Base-by-base conservation (phyloP, 2,329 filamentous ascomycete genomes). In the Hymenoscyphus occultus region DNA sequence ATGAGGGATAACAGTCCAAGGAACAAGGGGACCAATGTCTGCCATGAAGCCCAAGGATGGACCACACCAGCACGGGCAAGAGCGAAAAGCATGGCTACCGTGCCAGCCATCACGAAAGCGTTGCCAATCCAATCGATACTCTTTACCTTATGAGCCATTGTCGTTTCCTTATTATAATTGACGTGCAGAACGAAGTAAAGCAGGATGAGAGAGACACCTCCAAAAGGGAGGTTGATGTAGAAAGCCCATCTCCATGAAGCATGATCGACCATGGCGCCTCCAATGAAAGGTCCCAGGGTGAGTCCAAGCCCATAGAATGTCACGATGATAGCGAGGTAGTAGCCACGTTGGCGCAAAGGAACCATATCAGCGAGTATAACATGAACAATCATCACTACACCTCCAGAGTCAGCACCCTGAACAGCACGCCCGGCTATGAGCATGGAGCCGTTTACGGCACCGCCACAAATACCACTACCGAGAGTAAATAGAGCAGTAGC, bases 401-500 rank as follows among this genome's bases (percentile, higher is more conserved):
- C 61, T 13, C 61, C 61, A 13, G 13, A 16, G 5, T 54, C 61
- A n/a, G 16, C 54, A 45, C 59, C 63, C 87, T 84, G 1, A 87
- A 58, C 73, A 0, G 79, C 79, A 0, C 85, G 79, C 5, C 77
- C 80, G 3, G 77, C 79, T 14, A 89, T 84, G 1, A 90, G 75
- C 71, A 81, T 80, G 0, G 68, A 71, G 0, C 75, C 76, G 7
- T 68, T 79, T 0, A 70, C 76, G 0, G 85, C 81, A 0, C 78
- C 79, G 0, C 83, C 85, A 54, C 77, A 79, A 2, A 88, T 76
- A 0, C 79, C 82, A 63, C 83, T 84, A 0, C 85, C 85, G 0
- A 86, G 68, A 0, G 76, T 77, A 65, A 86, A 86, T 1, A 84
- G 66, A 12, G 73, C 75, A 1, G 84, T 77, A 2, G 80, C 73